These are phyloP conservation scores for Fusarium protoensiforme DNA, from an alignment of 2,329 filamentous ascomycete species.

Conservation along the genomic window DNA sequence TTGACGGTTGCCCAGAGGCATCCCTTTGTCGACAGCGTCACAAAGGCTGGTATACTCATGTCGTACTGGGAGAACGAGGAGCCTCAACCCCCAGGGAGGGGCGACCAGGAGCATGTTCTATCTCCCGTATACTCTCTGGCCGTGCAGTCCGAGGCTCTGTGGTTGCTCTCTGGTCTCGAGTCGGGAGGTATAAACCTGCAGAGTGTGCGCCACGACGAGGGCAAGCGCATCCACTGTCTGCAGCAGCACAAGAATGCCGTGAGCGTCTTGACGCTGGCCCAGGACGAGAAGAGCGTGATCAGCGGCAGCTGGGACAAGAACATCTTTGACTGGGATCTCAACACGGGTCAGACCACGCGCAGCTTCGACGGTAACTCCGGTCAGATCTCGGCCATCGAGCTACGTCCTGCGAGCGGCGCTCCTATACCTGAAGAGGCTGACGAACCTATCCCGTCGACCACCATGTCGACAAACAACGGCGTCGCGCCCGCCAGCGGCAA, in stretches of 20 bases:
- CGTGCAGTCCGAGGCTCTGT: conserved; percentile 88
- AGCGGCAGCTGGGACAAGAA: conserved; percentile 98
- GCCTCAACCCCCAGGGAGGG: conserved; percentile 56
- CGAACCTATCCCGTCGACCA: conserved; percentile 69
- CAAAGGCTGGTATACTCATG: conserved; percentile 92
- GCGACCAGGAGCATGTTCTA: conserved; percentile 70
- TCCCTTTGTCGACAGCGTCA: conserved; percentile 96
- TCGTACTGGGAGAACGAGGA: conserved; percentile 99
- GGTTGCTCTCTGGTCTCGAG: conserved; percentile 91
- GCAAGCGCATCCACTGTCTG: conserved; percentile 85
- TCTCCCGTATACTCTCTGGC: conserved; percentile 96
- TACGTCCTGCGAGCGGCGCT: conserved; percentile 79
- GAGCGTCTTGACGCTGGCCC: conserved; percentile 82
- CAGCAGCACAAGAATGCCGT: conserved; percentile 91
- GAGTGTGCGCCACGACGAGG: conserved; percentile 93
- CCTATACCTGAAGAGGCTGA: conserved; percentile 80
- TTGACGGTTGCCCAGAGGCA: conserved; percentile 95
- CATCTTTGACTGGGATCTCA: conserved; percentile 93
- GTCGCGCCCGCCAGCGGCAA: conserved; percentile 67
- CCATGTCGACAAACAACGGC: conserved; percentile 80
- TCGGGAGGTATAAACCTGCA: conserved; percentile 94
- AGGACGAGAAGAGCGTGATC: conserved; percentile 87
- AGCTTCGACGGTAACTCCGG: conserved; percentile 81
- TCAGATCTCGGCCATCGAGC: conserved; percentile 90
- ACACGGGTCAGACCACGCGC: conserved; percentile 81